These are phyloP conservation scores for Barnettozyma sucrosica DNA, from an alignment of 805 yeast genomes.

Conservation along the genomic window DNA sequence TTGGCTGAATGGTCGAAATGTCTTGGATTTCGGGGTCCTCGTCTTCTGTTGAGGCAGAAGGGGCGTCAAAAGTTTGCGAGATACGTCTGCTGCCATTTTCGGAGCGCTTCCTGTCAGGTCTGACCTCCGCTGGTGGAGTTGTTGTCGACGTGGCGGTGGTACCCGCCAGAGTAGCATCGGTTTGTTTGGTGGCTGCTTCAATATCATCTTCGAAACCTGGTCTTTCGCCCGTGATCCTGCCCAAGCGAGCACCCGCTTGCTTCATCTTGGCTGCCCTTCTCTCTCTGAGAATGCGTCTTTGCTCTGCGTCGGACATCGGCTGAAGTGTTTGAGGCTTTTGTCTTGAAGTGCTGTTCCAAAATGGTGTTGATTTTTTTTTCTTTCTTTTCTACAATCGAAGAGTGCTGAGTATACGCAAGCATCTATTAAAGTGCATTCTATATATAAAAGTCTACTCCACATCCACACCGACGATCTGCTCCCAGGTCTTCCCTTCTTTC, in stretches of 20 bases:
- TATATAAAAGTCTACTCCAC: too few species aligned
- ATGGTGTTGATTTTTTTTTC: neutral
- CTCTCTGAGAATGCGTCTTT: constrained; percentile 23
- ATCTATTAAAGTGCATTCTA: too few species aligned
- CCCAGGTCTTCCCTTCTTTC: constrained; percentile 80
- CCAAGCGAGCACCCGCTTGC: constrained; percentile 17
- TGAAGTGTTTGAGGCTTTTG: neutral
- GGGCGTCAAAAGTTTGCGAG: constrained; percentile 14
- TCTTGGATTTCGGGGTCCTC: constrained; percentile 16
- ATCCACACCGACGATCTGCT: constrained; percentile 66
- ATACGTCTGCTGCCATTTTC: constrained; percentile 12
- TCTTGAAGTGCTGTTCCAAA: neutral
- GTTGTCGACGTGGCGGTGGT: neutral
- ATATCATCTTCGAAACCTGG: constrained; percentile 5
- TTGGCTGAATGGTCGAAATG: constrained; percentile 4
- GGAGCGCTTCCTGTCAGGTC: neutral
- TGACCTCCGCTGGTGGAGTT: neutral
- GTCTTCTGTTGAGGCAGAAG: neutral
- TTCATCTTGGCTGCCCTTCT: constrained; percentile 25
- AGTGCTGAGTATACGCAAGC: too few species aligned
- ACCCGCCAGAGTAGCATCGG: too few species aligned
- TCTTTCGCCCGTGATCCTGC: constrained; percentile 24
- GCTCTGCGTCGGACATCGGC: constrained; percentile 17
- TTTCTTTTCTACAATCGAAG: too few species aligned
- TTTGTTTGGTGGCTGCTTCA: neutral